These are phyloP conservation scores for Lasiosphaeria hispida DNA, from an alignment of 495 filamentous ascomycete species.

Conservation along the genomic window DNA sequence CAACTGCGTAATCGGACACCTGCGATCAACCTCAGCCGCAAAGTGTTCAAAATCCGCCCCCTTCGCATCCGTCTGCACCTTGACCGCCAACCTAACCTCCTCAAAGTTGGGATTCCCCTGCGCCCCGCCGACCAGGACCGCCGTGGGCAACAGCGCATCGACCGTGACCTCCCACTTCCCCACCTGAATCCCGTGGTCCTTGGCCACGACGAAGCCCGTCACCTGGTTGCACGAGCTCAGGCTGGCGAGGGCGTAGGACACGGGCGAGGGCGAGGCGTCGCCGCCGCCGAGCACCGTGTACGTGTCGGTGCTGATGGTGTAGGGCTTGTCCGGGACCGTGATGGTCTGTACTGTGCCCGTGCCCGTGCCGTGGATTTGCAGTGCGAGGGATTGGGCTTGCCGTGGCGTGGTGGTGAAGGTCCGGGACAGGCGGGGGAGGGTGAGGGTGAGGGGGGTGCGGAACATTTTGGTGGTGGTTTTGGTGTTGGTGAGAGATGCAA, in stretches of 20 bases:
- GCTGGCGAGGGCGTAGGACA: slow-evolving; percentile 27
- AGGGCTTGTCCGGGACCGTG: slow-evolving; percentile 20
- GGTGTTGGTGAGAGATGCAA: no score
- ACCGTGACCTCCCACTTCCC: slow-evolving; percentile 25
- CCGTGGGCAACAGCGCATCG: slow-evolving; percentile 22
- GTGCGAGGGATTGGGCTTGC: slow-evolving; percentile 6
- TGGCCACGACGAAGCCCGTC: slow-evolving; percentile 23
- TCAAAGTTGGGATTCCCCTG: slow-evolving; percentile 29
- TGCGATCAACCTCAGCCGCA: slow-evolving; percentile 23
- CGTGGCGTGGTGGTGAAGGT: background rate
- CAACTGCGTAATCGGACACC: slow-evolving; percentile 29
- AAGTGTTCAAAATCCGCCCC: slow-evolving; percentile 16
- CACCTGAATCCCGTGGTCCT: slow-evolving; percentile 21
- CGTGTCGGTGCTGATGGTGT: slow-evolving; percentile 25
- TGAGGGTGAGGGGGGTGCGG: background rate
- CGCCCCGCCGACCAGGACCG: slow-evolving; percentile 19
- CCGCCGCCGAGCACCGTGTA: slow-evolving; percentile 25
- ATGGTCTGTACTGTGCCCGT: slow-evolving; percentile 20
- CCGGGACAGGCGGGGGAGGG: background rate
- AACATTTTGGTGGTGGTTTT: no score
- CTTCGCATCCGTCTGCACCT: slow-evolving; percentile 26
- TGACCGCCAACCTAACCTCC: slow-evolving; percentile 13
- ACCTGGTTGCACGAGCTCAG: slow-evolving; percentile 32
- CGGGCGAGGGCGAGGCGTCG: slow-evolving; percentile 26
- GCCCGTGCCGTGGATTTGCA: slow-evolving; percentile 18